These are phyloP conservation scores for Blastobotrys indianensis DNA, from an alignment of 1,139 yeast species.

Conservation along the genomic window DNA sequence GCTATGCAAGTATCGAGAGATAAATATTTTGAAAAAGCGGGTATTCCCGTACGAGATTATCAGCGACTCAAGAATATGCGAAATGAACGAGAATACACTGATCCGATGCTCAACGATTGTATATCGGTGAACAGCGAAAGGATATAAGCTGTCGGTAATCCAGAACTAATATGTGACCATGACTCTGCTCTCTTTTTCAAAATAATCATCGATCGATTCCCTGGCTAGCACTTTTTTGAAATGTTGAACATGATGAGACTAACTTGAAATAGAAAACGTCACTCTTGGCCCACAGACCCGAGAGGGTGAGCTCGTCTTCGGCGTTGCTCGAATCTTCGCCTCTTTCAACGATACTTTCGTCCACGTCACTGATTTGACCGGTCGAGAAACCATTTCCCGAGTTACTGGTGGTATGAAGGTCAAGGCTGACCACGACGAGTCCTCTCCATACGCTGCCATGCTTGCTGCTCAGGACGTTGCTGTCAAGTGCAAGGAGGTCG, in stretches of 20 bases:
- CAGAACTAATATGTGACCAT: background rate
- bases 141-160: background rate
- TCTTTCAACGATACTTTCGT: constrained; percentile 99
- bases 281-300: constrained; percentile 81
- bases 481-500: constrained; percentile 98
- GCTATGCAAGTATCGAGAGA: no score
- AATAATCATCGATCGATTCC: background rate
- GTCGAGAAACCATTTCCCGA: constrained; percentile 99
- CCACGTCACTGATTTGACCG: constrained; percentile 98
- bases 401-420: constrained; percentile 99
- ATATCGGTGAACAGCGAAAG: background rate
- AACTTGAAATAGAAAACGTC: constrained; percentile 39
- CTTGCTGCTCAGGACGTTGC: constrained; percentile 99
- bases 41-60: no score
- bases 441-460: constrained; percentile 99
- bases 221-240: no score
- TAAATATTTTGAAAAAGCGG: no score
- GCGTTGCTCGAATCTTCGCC: constrained; percentile 99
- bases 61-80: no score
- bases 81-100: no score
- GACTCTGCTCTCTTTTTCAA: background rate
- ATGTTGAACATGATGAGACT: background rate
- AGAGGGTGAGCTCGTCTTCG: constrained; percentile 98
- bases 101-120: background rate
- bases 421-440: constrained; percentile 99